Base-by-base conservation (phyloP, 2,329 filamentous ascomycete genomes). In the Chalaropsis ovoidea region DNA sequence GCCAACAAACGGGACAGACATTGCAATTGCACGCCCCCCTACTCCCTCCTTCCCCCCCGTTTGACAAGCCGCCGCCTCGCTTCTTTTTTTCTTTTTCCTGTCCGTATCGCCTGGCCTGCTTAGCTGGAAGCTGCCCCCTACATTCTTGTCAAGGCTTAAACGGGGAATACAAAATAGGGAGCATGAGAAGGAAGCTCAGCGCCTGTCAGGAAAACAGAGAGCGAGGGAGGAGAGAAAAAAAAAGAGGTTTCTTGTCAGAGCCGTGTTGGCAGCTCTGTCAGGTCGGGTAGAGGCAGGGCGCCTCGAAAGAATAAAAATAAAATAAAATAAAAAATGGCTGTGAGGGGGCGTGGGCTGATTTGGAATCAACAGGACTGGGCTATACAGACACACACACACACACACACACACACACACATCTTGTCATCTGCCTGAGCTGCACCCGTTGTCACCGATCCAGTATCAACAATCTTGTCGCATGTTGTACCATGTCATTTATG, bases 231-330 rank as follows among this genome's bases (percentile, higher is more conserved):
- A 11, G 24, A 52, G 24, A 31, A 54, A 6, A 27, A 56, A 56
- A 35, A 17, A 56, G 17, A n/a, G 27, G 17, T n/a, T n/a, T 31
- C 52, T 31, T 35, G 52, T 56, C 52, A 56, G 35, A 56, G 52
- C 52, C 52, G 52, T 56, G 52, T 35, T 56, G 52, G 52, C 52
- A 56, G 52, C 8, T 56, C 47, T 24, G 19, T 52, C 47, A 52
- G 10, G 8, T 52, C 47, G 47, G 47, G 19, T 52, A 52, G 47
- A 52, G 19, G 47, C 47, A 52, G 47, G 47, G 19, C 19, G 19
- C 47, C 19, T 52, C 45, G 8, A 39, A 10, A 39, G 35, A 39
- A 6, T 1, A 39, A 7, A 10, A 39, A 39, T n/a, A 10, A 39
- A 47, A 47, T 10, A 7, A 24, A 52, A 56, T 8, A 15, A 31